These are phyloP conservation scores for Selaginella tamariscina DNA, from an alignment of 75 land plant genomes.

Conservation along the genomic window DNA sequence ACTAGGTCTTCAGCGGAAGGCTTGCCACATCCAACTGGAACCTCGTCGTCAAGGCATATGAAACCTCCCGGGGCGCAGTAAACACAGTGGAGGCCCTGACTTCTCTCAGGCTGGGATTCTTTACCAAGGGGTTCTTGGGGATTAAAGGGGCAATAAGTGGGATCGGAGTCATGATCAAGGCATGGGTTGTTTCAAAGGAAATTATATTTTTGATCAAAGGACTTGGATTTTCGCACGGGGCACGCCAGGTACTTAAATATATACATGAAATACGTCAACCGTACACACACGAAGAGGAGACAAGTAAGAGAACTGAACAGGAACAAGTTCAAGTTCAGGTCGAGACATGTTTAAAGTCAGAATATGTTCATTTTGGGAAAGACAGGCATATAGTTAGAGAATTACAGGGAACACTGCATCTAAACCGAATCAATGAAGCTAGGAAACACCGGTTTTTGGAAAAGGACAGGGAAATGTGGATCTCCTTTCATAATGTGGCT, in stretches of 20 bases:
- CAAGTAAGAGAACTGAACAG: no score
- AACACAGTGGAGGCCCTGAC: conserved; percentile 5
- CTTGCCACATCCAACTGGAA: background rate
- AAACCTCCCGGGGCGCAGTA: background rate
- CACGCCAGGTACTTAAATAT: background rate
- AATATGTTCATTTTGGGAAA: no score
- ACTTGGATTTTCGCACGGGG: background rate
- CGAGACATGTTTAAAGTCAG: no score
- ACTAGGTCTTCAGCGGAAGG: background rate
- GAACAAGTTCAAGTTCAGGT: no score
- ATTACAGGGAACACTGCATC: no score
- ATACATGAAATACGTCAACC: background rate
- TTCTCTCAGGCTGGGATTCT: background rate
- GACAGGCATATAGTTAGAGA: no score
- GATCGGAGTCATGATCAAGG: conserved; percentile 13
- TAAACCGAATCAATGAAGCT: no score
- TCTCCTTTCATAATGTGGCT: no score
- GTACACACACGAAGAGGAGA: no score
- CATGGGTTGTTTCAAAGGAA: conserved; percentile 6
- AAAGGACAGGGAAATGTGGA: no score
- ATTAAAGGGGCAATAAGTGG: background rate
- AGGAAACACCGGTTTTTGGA: no score
- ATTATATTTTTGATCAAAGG: background rate
- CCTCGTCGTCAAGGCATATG: background rate
- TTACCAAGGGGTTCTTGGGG: background rate